Evolutionary conservation across 2,329 filamentous ascomycete genomes (phyloP).

Genomic region (Colletotrichum cereale): DNA sequence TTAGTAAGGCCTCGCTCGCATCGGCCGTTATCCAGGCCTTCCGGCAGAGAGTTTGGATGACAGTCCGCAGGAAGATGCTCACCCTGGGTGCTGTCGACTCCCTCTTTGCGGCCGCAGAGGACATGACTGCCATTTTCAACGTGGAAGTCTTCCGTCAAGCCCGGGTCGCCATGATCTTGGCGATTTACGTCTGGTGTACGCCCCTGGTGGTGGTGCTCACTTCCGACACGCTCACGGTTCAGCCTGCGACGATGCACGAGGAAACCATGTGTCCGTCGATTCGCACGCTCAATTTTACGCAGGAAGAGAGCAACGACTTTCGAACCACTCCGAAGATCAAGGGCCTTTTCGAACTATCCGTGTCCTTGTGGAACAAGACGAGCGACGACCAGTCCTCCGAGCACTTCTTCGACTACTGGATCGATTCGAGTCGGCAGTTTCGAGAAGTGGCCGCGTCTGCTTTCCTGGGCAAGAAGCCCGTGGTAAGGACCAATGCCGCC

Average conservation of each 20-base stretch:
- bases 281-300: constrained; percentile 49
- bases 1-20: constrained; percentile 52
- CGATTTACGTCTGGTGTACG: constrained; percentile 53
- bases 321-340: constrained; percentile 47
- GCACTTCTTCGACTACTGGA: constrained; percentile 51
- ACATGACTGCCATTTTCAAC: constrained; percentile 48
- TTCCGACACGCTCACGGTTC: constrained; percentile 52
- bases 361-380: constrained; percentile 51
- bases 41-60: constrained; percentile 43
- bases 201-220: constrained; percentile 55
- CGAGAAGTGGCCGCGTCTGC: constrained; percentile 46
- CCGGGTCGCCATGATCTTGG: constrained; percentile 50
- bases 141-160: constrained; percentile 49
- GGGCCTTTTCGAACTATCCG: constrained; percentile 45
- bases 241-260: constrained; percentile 42
- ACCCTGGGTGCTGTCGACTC: constrained; percentile 45
- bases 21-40: constrained; percentile 49
- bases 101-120: constrained; percentile 50
- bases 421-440: constrained; percentile 44
- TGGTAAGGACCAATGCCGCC: constrained; percentile 45
- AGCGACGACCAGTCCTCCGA: constrained; percentile 36
- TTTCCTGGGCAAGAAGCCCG: constrained; percentile 44
- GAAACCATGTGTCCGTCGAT: constrained; percentile 47
- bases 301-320: constrained; percentile 52
- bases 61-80: constrained; percentile 42